Conservation (phyloP, 2,329 filamentous ascomycete species). For the Talaromyces sp. region DNA sequence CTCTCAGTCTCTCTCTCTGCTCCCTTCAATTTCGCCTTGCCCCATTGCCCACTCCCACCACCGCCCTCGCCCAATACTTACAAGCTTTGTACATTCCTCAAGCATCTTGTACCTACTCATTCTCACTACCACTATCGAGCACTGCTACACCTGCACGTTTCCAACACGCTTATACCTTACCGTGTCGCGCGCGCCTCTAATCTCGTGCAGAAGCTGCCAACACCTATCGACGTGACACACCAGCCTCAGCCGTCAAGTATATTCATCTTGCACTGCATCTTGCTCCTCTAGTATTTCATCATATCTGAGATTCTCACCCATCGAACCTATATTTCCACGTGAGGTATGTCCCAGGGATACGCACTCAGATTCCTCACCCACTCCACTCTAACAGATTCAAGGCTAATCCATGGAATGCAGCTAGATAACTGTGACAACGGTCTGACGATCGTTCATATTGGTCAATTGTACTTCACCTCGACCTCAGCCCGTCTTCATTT, state of each 20-base stretch:
- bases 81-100: conserved; percentile 10
- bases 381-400: conserved; percentile 23
- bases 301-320: conserved; percentile 16
- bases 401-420: conserved; percentile 29
- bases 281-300: conserved; percentile 16
- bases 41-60: neutral
- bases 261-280: conserved; percentile 6
- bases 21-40: conserved; percentile 23
- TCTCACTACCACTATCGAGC: conserved; percentile 2
- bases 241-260: conserved; percentile 9
- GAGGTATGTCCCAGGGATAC: conserved; percentile 30
- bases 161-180: conserved; percentile 9
- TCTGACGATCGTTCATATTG: conserved; percentile 17
- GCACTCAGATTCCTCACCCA: conserved; percentile 25
- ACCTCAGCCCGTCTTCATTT: conserved; percentile 18
- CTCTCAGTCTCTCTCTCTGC: conserved; percentile 19
- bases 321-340: conserved; percentile 26
- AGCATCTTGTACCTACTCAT: conserved; percentile 8
- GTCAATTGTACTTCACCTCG: conserved; percentile 11
- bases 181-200: conserved; percentile 10
- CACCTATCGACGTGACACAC: neutral
- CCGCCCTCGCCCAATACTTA: conserved; percentile 8
- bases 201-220: conserved; percentile 7
- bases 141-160: neutral
- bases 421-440: conserved; percentile 24